Evolutionary conservation across 2,329 filamentous ascomycete species (phyloP), one percentile per base, ranked within the genome.

Genomic region (Aspergillus fumigatiaffinis): DNA sequence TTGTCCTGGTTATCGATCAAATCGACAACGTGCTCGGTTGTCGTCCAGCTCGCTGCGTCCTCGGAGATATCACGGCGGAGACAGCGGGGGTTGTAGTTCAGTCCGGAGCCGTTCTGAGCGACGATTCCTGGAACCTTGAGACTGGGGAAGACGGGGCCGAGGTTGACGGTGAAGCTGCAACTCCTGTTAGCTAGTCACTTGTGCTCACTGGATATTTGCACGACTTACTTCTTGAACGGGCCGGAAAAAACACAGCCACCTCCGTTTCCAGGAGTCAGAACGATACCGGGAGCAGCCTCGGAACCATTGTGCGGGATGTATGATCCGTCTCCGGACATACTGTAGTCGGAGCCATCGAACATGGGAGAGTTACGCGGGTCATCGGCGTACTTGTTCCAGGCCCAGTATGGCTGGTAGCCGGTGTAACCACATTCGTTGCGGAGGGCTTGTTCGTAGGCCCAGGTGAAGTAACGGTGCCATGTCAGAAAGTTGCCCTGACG

Each of bases 391-490:
- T 71, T 68, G 47, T 66, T 65, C 71, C 70, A 74, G 56, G 72
- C 70, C 73, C 73, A 76, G 65, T 77, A 78, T n/a, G 78, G 77
- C 54, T 78, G 60, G 10, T 62, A 54, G 17, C 78, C 78, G 1
- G 62, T 71, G 61, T 80, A 81, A 20, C 75, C 74, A 55, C 79
- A 81, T 53, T 78, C 73, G 2, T 76, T 63, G 48, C 71, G 67
- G 4, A 81, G 69, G 26, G 74, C 75, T 56, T 74, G 65, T 59
- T 81, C 79, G 56, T 76, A 80, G 17, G 74, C 65, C 54, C 68
- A 72, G 47, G 75, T 66, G 60, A 73, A 78, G 58, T 76, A 75
- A 44, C 78, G 73, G 57, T 80, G 79, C 76, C 77, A 79, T 26
- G 73, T 69, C 42, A 79, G 66, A 63, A 79, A 77, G 49, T 60